phyloP scores from a whole-genome alignment of 202 grass and related monocot genomes.

The Schoenoplectus tabernaemontani region DNA sequence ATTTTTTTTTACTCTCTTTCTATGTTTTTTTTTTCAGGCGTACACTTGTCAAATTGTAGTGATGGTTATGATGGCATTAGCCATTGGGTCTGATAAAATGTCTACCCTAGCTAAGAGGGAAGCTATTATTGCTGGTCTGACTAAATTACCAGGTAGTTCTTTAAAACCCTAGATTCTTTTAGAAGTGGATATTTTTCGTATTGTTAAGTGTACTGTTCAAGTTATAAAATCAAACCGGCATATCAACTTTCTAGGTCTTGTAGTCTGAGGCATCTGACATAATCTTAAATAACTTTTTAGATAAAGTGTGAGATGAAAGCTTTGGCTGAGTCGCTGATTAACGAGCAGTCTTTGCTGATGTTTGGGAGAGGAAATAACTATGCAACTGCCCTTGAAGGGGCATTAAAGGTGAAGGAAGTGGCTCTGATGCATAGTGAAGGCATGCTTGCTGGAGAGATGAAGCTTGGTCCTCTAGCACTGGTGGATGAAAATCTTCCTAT shows the following conservation, averaged over 20 bases:
- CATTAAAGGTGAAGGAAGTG: constrained; percentile 91
- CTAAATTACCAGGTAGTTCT: constrained; percentile 54
- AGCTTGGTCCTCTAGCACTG: constrained; percentile 73
- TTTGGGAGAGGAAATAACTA: constrained; percentile 93
- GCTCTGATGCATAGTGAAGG: constrained; percentile 89
- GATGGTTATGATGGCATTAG: constrained; percentile 87
- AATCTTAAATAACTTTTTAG: not conserved
- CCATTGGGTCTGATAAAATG: constrained; percentile 82
- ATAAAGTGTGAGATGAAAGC: constrained; percentile 68
- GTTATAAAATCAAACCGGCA: not conserved
- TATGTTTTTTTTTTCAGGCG: constrained; percentile 31
- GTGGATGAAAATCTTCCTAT: constrained; percentile 89
- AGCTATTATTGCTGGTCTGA: constrained; percentile 38
- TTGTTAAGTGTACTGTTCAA: not conserved
- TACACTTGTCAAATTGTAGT: constrained; percentile 96
- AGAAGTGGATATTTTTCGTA: not conserved
- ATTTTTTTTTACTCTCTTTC: not conserved
- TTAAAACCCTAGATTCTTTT: not conserved
- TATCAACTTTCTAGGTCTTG: not conserved
- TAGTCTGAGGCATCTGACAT: not conserved
- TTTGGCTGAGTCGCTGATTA: constrained; percentile 59
- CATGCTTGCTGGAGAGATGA: constrained; percentile 98
- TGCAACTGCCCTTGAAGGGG: constrained; percentile 84
- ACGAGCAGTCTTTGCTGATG: constrained; percentile 71
- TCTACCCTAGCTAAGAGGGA: constrained; percentile 70